Base-by-base conservation (phyloP, 2,329 filamentous ascomycete genomes). In the Lasiodiplodia sp. region DNA sequence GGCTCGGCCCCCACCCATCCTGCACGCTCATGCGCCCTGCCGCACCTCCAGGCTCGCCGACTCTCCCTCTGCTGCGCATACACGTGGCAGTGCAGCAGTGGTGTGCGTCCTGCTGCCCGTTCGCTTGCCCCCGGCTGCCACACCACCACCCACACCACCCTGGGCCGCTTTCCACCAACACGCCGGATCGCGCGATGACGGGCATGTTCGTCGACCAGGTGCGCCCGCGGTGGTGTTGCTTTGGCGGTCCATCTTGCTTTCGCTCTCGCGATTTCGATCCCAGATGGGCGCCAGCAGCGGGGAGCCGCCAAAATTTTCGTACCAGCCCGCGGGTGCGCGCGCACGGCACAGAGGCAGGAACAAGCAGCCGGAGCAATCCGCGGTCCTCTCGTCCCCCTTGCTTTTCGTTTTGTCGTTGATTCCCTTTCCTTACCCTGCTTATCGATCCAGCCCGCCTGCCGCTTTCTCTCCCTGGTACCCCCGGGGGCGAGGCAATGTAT, bases 71-170 rank as follows among this genome's bases (percentile, higher is more conserved):
- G 53, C 56, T 47, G 49, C 49, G 57, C 63, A 67, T 69, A 70
- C 69, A 70, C 69, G 69, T 70, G 66, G 69, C 69, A 70, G 49
- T 57, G 69, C 69, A 66, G 40, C 40, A 67, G 64, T 69, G 68
- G 68, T 47, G 21, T 34, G 56, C 34, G 37, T 5, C n/a, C 40
- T 28, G 56, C 56, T 21, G 52, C 34, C 55, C 31, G 55, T 38
- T 23, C 56, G 56, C 40, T 58, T 69, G 52, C 40, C 12, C 56
- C 60, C 56, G 44, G 67, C 44, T 44, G 31, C 25, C 67, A 53
- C 49, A 47, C 67, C 31, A 34, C 28, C 40, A n/a, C 38, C 25
- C 60, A 51, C 60, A 65, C 60, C 40, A 49, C 40, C 11, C 31
- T 10, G n/a, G 31, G 8, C 16, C 14, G 18, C 25, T 21, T 58